phyloP scores from a whole-genome alignment of 2,329 filamentous ascomycete genomes.

The Fusarium bulbicola region DNA sequence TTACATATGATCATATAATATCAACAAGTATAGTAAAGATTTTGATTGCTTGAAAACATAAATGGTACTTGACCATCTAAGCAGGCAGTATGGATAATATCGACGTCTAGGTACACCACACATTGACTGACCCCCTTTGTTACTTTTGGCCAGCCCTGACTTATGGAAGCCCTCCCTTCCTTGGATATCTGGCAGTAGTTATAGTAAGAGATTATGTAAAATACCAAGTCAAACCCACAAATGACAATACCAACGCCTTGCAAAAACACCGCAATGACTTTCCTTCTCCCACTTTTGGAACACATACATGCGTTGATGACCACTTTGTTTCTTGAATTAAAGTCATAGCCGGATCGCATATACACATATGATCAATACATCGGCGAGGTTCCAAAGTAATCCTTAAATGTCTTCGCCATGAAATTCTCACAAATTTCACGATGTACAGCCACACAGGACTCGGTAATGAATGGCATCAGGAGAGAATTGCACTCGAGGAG shows the following conservation, averaged over 20 bases:
- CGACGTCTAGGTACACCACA: background rate
- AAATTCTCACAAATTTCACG: slow-evolving; percentile 45
- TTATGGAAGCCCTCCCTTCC: background rate
- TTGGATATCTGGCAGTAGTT: slow-evolving; percentile 14
- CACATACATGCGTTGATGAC: background rate
- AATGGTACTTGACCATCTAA: slow-evolving; percentile 7
- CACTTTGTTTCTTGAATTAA: background rate
- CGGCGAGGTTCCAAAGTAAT: slow-evolving; percentile 31
- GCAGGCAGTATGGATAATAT: background rate
- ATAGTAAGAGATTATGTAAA: background rate
- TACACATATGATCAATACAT: background rate
- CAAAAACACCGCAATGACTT: background rate
- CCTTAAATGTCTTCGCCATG: slow-evolving; percentile 43
- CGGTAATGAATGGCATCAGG: slow-evolving; percentile 49
- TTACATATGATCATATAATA: background rate
- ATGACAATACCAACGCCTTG: slow-evolving; percentile 28
- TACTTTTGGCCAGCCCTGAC: background rate
- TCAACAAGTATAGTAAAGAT: background rate
- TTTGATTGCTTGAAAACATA: background rate
- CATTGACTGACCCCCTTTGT: background rate
- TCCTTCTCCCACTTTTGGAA: background rate
- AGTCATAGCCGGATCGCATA: background rate
- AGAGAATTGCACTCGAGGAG: slow-evolving; percentile 47
- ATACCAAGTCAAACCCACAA: slow-evolving; percentile 8
- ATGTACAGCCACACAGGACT: slow-evolving; percentile 44